Percentiles rank a stretch among this genome's conserved stretches.
phyloP scores from a whole-genome alignment of 176 grass and related monocot genomes.

The Bromus sterilis region DNA sequence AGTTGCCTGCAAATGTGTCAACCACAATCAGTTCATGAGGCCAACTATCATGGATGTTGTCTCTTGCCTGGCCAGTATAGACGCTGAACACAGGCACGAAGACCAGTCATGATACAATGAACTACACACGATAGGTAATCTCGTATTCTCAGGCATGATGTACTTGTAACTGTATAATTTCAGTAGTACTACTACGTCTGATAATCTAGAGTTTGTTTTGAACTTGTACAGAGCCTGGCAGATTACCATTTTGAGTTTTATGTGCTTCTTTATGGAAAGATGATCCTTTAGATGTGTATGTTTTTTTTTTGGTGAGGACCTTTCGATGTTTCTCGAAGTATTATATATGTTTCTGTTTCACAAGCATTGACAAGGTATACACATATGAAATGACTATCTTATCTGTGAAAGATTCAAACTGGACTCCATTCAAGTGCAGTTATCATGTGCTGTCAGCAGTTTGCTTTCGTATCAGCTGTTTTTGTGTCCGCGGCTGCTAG shows the following conservation, averaged over 20 bases:
- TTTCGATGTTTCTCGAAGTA: neutral
- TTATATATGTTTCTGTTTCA: neutral
- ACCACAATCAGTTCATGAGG: constrained; percentile 28
- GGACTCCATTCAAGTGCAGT: neutral
- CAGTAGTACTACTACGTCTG: neutral
- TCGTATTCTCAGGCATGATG: neutral
- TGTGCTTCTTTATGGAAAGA: neutral
- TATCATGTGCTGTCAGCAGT: neutral
- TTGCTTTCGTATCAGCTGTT: neutral
- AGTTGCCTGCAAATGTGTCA: constrained; percentile 40
- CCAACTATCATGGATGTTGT: constrained; percentile 47
- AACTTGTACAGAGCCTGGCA: neutral
- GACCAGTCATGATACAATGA: neutral
- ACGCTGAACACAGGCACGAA: neutral
- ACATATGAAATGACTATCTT: neutral
- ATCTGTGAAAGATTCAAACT: neutral
- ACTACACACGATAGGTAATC: neutral
- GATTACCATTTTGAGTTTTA: neutral
- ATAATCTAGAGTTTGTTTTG: neutral
- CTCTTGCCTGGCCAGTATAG: constrained; percentile 5
- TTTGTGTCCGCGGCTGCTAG: too few species aligned
- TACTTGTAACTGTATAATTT: neutral
- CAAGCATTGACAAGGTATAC: neutral
- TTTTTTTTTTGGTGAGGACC: neutral
- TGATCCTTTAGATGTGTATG: neutral